phyloP scores from a whole-genome alignment of 306 rosid genomes.

The Cyclanthera cordifolia region DNA sequence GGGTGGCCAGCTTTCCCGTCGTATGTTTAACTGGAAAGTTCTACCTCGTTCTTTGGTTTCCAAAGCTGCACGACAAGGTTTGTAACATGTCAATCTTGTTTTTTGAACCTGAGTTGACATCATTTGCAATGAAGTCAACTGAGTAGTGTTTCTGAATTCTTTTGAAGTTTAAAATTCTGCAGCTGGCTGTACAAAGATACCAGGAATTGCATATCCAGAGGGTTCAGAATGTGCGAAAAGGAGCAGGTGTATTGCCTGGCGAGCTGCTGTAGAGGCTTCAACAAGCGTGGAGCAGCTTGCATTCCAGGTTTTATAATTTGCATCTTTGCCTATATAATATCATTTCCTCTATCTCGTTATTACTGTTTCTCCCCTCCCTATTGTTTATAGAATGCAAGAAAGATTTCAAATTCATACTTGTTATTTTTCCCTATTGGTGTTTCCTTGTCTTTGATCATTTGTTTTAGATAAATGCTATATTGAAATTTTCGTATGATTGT shows the following conservation, averaged over 20 bases:
- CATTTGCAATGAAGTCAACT: conserved; percentile 26
- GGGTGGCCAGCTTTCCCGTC: conserved; percentile 89
- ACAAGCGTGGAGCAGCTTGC: conserved; percentile 79
- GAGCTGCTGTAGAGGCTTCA: conserved; percentile 81
- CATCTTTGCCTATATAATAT: not conserved
- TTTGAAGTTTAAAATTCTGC: conserved; percentile 44
- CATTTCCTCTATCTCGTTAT: not conserved
- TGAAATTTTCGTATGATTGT: too few relatives aligned
- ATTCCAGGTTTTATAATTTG: conserved; percentile 42
- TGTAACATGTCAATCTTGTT: conserved; percentile 14
- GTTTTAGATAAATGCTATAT: not conserved
- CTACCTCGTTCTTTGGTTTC: conserved; percentile 63
- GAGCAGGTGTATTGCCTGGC: conserved; percentile 71
- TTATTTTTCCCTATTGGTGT: not conserved
- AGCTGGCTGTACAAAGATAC: conserved; percentile 80
- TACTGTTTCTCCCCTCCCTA: not conserved
- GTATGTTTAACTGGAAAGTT: conserved; percentile 68
- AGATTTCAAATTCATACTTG: not conserved
- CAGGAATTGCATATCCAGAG: conserved; percentile 74
- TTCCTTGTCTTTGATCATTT: not conserved
- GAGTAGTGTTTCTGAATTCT: conserved; percentile 32
- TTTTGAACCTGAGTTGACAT: conserved; percentile 16
- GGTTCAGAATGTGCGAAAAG: conserved; percentile 87
- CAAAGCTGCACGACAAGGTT: conserved; percentile 96
- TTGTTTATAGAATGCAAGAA: not conserved